A percentile compares a stretch with the other conserved stretches of the same genome.
Conservation (phyloP, 768 basidiomycete species). For the Phlebiopsis flavidoalba region DNA sequence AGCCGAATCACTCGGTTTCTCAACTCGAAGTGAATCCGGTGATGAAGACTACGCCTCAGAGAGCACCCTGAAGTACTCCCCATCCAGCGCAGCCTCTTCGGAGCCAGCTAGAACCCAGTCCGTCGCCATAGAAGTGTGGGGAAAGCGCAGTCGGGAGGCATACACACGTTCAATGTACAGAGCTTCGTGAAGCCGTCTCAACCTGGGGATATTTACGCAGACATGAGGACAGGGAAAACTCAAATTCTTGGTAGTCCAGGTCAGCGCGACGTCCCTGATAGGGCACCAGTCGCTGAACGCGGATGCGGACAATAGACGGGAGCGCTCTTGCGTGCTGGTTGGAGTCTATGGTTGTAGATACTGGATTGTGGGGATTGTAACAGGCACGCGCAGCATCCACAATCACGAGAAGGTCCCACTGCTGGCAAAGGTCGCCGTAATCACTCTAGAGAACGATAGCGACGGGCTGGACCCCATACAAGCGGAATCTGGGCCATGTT, state of each 20-base stretch:
- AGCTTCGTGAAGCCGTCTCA: background rate
- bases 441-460: background rate
- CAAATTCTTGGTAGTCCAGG: too few species aligned
- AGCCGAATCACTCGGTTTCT: too few species aligned
- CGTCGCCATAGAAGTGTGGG: background rate
- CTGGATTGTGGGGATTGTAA: background rate
- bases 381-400: background rate
- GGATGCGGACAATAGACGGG: too few species aligned
- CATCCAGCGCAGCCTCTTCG: too few species aligned
- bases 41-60: background rate
- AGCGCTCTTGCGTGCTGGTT: background rate
- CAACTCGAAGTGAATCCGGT: background rate
- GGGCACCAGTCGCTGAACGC: too few species aligned
- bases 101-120: background rate
- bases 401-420: background rate
- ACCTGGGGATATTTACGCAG: background rate
- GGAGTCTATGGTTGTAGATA: background rate
- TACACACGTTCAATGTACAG: background rate
- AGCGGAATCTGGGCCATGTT: background rate
- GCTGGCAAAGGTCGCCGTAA: background rate
- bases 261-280: too few species aligned
- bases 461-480: background rate
- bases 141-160: too few species aligned
- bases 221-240: too few species aligned
- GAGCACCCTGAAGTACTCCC: too few species aligned